A percentile compares a stretch with the other conserved stretches of the same genome.
Conservation (phyloP, 2,329 filamentous ascomycete genomes). For the Cryphonectria japonica region DNA sequence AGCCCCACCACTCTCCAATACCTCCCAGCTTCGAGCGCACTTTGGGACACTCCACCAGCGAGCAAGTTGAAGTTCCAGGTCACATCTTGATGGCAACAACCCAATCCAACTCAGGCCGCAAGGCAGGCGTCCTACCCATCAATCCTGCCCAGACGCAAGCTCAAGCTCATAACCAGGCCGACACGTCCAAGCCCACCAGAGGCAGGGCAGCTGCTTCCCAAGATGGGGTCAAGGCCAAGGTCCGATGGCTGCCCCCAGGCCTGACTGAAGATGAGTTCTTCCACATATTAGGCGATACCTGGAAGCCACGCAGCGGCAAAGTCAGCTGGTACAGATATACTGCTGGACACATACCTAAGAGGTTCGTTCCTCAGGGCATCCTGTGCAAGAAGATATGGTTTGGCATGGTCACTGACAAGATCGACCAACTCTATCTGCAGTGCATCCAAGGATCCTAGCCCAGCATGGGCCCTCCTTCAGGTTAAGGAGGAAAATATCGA, state of each 20-base stretch:
- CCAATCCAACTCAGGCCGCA: conserved; percentile 39
- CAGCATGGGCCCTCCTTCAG: conserved; percentile 81
- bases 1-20: background rate
- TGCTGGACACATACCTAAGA: conserved; percentile 74
- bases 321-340: conserved; percentile 80
- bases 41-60: background rate
- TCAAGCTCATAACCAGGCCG: conserved; percentile 35
- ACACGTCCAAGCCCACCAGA: conserved; percentile 48
- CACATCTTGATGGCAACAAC: conserved; percentile 33
- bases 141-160: conserved; percentile 45
- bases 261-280: conserved; percentile 81
- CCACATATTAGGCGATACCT: conserved; percentile 73
- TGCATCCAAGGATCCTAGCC: conserved; percentile 81
- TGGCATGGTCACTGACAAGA: conserved; percentile 9
- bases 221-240: conserved; percentile 76
- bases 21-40: background rate
- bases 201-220: conserved; percentile 41
- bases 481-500: conserved; percentile 72
- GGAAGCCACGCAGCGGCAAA: conserved; percentile 79
- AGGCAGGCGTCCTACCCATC: conserved; percentile 56
- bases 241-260: conserved; percentile 84
- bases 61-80: background rate
- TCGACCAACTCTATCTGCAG: conserved; percentile 46
- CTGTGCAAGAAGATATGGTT: background rate
- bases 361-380: conserved; percentile 60